Evolutionary conservation across 352 stramenopile species (phyloP).

Genomic region (Plasmopara muralis): DNA sequence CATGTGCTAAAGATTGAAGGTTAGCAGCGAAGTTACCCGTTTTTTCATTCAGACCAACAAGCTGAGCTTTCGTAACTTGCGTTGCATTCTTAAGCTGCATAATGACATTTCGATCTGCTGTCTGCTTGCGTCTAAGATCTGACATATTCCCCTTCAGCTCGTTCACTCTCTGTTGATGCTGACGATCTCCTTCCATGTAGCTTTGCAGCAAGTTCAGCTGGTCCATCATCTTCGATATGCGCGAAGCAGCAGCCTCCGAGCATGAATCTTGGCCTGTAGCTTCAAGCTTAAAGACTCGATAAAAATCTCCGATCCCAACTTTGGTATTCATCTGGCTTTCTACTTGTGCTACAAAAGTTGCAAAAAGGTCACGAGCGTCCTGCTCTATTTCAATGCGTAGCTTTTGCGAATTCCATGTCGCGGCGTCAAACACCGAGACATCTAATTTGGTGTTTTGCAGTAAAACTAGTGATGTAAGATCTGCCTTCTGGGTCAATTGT

Average conservation of each 20-base stretch:
- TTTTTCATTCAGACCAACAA: slow-evolving; percentile 20
- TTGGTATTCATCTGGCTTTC: slow-evolving; percentile 46
- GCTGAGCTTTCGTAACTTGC: slow-evolving; percentile 21
- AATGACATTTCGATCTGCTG: slow-evolving; percentile 32
- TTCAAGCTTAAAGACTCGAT: slow-evolving; percentile 55
- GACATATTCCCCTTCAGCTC: slow-evolving; percentile 42
- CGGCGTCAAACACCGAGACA: slow-evolving; percentile 52
- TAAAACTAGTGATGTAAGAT: slow-evolving; percentile 19
- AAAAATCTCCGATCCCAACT: slow-evolving; percentile 56
- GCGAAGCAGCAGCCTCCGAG: slow-evolving; percentile 36
- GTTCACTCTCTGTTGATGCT: slow-evolving; percentile 41
- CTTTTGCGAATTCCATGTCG: slow-evolving; percentile 46
- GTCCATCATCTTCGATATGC: slow-evolving; percentile 46
- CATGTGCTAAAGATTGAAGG: slow-evolving; percentile 16
- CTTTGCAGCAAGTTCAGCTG: slow-evolving; percentile 39
- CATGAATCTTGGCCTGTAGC: slow-evolving; percentile 39
- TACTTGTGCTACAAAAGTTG: slow-evolving; percentile 45
- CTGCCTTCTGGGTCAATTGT: slow-evolving; percentile 38
- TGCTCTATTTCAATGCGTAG: slow-evolving; percentile 48
- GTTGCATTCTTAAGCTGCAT: slow-evolving; percentile 34
- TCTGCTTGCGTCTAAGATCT: slow-evolving; percentile 49
- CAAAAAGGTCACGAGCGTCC: slow-evolving; percentile 51
- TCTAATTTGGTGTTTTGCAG: slow-evolving; percentile 55
- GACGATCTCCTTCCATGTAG: slow-evolving; percentile 38
- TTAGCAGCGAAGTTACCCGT: slow-evolving; percentile 15